These are phyloP conservation scores for Nakaseomyces sp. DNA, from an alignment of 1,139 yeast species.

Conservation along the genomic window DNA sequence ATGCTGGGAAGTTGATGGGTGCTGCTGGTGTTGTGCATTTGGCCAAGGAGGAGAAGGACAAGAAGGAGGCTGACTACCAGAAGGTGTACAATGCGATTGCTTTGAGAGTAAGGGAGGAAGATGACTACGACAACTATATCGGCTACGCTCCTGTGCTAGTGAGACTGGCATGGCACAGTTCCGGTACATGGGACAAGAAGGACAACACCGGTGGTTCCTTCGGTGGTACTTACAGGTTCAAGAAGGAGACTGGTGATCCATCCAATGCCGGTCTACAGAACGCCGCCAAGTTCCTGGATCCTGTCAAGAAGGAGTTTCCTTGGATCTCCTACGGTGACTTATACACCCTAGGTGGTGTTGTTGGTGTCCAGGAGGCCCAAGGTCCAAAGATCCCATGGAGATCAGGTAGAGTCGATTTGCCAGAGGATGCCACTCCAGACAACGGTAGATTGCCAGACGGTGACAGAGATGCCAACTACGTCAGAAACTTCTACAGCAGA, in stretches of 20 bases:
- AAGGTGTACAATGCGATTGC: conserved; percentile 76
- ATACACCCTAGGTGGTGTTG: conserved; percentile 81
- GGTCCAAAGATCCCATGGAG: conserved; percentile 88
- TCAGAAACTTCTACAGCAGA: conserved; percentile 57
- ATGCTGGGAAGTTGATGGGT: conserved; percentile 12
- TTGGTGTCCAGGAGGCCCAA: conserved; percentile 73
- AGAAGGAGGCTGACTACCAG: conserved; percentile 51
- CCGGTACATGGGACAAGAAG: conserved; percentile 58
- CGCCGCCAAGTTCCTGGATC: conserved; percentile 57
- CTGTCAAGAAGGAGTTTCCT: conserved; percentile 50
- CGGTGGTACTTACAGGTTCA: conserved; percentile 74
- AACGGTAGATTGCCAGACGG: conserved; percentile 82
- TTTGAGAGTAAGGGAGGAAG: conserved; percentile 60
- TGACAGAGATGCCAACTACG: conserved; percentile 56
- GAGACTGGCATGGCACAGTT: conserved; percentile 69
- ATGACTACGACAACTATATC: conserved; percentile 63
- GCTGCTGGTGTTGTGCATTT: conserved; percentile 21
- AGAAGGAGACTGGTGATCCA: conserved; percentile 57
- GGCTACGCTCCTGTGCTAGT: conserved; percentile 62
- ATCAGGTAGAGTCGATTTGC: conserved; percentile 61
- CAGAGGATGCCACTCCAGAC: conserved; percentile 44
- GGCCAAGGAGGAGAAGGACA: conserved; percentile 18
- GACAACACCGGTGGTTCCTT: conserved; percentile 67
- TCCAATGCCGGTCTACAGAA: conserved; percentile 67
- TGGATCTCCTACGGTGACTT: conserved; percentile 84